A percentile compares a stretch with the other conserved stretches of the same genome.
phyloP scores from a whole-genome alignment of 208 protist genomes.

The Vickermania ingenoplastis region DNA sequence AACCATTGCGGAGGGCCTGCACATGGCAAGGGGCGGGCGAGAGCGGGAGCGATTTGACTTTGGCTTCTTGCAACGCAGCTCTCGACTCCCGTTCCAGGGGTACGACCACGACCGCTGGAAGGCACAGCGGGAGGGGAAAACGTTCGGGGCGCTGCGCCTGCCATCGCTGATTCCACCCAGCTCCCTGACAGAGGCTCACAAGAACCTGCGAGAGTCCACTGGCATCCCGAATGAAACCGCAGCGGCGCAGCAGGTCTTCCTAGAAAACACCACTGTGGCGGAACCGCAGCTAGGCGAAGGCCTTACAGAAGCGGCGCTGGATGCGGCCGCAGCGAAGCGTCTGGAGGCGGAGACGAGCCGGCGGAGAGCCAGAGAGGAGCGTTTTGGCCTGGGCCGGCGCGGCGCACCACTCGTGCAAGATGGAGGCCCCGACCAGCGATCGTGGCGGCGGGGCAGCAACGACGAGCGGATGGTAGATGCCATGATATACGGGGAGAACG shows the following conservation, averaged over 20 bases:
- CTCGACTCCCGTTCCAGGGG: constrained; percentile 58
- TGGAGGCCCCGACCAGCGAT: constrained; percentile 68
- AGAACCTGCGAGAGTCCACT: constrained; percentile 22
- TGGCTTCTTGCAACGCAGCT: constrained; percentile 54
- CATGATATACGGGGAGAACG: constrained; percentile 39
- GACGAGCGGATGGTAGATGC: constrained; percentile 83
- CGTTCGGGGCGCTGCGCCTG: constrained; percentile 60
- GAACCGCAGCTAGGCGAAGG: constrained; percentile 61
- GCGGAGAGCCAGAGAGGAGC: constrained; percentile 45
- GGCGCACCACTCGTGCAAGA: constrained; percentile 77
- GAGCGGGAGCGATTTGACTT: constrained; percentile 81
- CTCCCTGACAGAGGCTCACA: constrained; percentile 74
- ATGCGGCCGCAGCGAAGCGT: constrained; percentile 19
- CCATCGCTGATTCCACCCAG: constrained; percentile 29
- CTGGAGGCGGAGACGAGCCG: constrained; percentile 8
- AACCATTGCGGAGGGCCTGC: constrained; percentile 47
- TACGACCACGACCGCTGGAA: constrained; percentile 78
- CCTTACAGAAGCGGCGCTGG: constrained; percentile 46
- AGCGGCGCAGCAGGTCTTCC: constrained; percentile 30
- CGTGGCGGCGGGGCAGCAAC: constrained; percentile 60
- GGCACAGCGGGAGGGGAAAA: constrained; percentile 64
- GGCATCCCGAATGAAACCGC: constrained; percentile 10
- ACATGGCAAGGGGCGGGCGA: constrained; percentile 58
- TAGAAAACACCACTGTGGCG: constrained; percentile 59
- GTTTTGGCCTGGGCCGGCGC: constrained; percentile 82